Conservation (phyloP, 73 alveolate species). For the Symbiodinium natans region DNA sequence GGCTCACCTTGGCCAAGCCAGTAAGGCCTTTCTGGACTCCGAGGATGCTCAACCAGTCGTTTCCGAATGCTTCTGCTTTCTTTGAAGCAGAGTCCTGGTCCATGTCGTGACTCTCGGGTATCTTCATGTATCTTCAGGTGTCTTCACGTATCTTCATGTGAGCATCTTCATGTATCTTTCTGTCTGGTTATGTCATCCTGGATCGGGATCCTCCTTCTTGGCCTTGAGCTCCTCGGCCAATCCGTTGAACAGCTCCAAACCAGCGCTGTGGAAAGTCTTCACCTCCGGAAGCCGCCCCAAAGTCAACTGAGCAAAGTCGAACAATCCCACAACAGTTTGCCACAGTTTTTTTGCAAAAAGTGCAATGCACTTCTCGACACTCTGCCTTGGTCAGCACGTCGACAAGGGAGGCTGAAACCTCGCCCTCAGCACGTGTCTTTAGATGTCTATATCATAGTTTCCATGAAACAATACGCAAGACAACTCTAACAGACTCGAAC, state of each 20-base stretch:
- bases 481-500: too few relatives aligned
- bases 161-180: not conserved
- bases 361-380: not conserved
- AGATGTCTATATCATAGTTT: too few relatives aligned
- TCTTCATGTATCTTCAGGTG: not conserved
- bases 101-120: not conserved
- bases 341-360: not conserved
- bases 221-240: slow-evolving; percentile 55
- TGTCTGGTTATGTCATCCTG: not conserved
- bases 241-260: slow-evolving; percentile 57
- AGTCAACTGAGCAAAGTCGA: not conserved
- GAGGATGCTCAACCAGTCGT: slow-evolving; percentile 61
- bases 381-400: slow-evolving; percentile 29
- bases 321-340: too few relatives aligned
- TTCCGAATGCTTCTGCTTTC: slow-evolving; percentile 45
- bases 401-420: slow-evolving; percentile 15
- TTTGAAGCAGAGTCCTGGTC: slow-evolving; percentile 32
- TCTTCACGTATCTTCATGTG: not conserved
- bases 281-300: not conserved
- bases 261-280: slow-evolving; percentile 55
- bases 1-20: slow-evolving; percentile 67
- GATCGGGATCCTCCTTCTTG: slow-evolving; percentile 10
- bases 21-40: slow-evolving; percentile 90
- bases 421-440: not conserved
- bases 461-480: too few relatives aligned